Evolutionary conservation across 495 filamentous ascomycete genomes (phyloP).

Genomic region (Aspergillus avenaceus): DNA sequence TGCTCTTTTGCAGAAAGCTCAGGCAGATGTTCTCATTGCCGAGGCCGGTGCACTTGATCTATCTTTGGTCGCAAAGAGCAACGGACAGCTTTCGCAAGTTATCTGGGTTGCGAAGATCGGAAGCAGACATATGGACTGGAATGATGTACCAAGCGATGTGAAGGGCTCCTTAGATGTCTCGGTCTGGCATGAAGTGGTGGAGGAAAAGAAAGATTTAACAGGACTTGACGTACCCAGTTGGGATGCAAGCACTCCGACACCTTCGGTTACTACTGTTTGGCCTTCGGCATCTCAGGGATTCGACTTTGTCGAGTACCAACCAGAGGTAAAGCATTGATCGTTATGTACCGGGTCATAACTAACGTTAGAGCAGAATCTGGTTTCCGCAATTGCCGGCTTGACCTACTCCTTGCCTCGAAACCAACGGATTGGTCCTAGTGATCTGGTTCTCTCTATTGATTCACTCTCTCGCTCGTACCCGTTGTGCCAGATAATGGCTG

Average conservation of each 20-base stretch:
- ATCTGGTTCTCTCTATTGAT: constrained; percentile 87
- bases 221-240: constrained; percentile 47
- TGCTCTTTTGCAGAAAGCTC: constrained; percentile 61
- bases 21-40: constrained; percentile 77
- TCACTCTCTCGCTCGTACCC: constrained; percentile 75
- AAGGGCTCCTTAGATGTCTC: constrained; percentile 68
- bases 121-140: constrained; percentile 88
- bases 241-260: constrained; percentile 47
- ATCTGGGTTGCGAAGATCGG: constrained; percentile 93
- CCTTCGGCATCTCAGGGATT: constrained; percentile 47
- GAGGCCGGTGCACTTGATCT: constrained; percentile 86
- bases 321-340: constrained; percentile 43
- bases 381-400: constrained; percentile 75
- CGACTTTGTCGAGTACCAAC: constrained; percentile 72
- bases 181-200: constrained; percentile 83
- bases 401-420: constrained; percentile 65
- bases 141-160: constrained; percentile 72
- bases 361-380: constrained; percentile 55
- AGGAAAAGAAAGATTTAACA: constrained; percentile 49
- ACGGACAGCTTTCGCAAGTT: constrained; percentile 67
- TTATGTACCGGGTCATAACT: constrained; percentile 7
- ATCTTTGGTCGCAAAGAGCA: constrained; percentile 61
- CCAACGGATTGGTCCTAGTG: constrained; percentile 66
- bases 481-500: constrained; percentile 73
- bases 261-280: constrained; percentile 58